Evolutionary conservation across 345 rosid genomes (phyloP).

Genomic region (Linum usitatissimum): DNA sequence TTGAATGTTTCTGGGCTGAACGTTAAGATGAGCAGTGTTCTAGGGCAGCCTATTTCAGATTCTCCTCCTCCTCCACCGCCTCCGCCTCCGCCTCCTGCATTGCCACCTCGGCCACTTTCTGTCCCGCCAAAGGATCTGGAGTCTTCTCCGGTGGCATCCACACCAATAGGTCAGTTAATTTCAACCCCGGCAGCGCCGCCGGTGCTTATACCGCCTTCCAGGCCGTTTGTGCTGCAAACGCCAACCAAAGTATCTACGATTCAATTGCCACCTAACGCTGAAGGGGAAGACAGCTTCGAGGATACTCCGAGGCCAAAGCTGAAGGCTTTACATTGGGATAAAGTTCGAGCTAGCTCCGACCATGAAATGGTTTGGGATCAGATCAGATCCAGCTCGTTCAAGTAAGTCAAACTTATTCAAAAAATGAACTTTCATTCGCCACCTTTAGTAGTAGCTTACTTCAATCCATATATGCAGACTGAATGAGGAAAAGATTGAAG

Average conservation of each 20-base stretch:
- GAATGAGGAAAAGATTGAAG: conserved; percentile 85
- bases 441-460: not conserved
- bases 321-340: conserved; percentile 90
- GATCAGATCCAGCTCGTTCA: conserved; percentile 64
- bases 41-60: conserved; percentile 24
- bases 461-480: conserved; percentile 37
- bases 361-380: conserved; percentile 98
- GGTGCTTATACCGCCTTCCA: conserved; percentile 47
- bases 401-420: conserved; percentile 30
- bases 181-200: conserved; percentile 35
- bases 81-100: conserved; percentile 34
- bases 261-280: conserved; percentile 29
- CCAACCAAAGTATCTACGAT: conserved; percentile 27
- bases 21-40: conserved; percentile 18
- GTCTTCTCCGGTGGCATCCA: conserved; percentile 20
- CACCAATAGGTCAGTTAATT: conserved; percentile 28
- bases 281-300: conserved; percentile 22
- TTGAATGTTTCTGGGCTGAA: conserved; percentile 22
- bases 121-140: conserved; percentile 18
- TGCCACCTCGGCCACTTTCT: conserved; percentile 15
- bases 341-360: conserved; percentile 94
- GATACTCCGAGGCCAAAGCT: conserved; percentile 57
- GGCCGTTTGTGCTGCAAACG: conserved; percentile 50
- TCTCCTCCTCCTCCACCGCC: conserved; percentile 22
- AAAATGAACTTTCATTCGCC: not conserved